Evolutionary conservation across 768 basidiomycete genomes (phyloP), one percentile per base, ranked within the genome.

Genomic region (Naganishia kalamii): DNA sequence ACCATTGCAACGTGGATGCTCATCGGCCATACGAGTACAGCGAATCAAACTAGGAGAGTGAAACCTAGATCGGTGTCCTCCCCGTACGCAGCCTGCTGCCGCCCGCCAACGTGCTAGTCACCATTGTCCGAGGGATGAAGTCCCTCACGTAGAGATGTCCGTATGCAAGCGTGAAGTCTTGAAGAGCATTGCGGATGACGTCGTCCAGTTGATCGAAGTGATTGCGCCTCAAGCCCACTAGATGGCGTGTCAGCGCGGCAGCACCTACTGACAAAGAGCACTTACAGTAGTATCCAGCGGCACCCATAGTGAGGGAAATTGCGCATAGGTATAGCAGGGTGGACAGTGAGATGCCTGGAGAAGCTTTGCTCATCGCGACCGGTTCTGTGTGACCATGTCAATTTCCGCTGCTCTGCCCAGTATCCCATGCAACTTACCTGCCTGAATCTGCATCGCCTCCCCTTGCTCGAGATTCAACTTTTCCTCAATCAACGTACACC

Each of bases 401-500:
- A 30, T 48, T 3, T 4, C 27, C 3, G 15, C 27, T 30, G 15
- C 6, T 11, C 2, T 3, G 19, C 32, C 6, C 4, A 8, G 7
- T 12, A 29, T 49, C 27, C 7, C 27, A 29, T 15, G 15, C 7
- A 29, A 48, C 8, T 10, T 5, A 40, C 33, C 37, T 23, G 7
- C n/a, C 54, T 40, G 35, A 40, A 1, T 5, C 27, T 40, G 37
- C 35, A 57, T 57, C 21, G 54, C 54, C 54, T 57, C 35, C 13
- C 40, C 54, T 35, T 57, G 54, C 35, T 23, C 40, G 54, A 57
- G 15, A 33, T 27, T 37, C 21, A 57, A 37, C 54, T 57, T 57
- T 25, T 57, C 54, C 54, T 57, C 54, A 6, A 57, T 37, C 37
- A 57, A 19, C 10, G 54, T 57, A 41, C 54, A 57, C 23, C 54